Conservation (phyloP, 2,329 filamentous ascomycete species). For the Sphaceloma murrayae region DNA sequence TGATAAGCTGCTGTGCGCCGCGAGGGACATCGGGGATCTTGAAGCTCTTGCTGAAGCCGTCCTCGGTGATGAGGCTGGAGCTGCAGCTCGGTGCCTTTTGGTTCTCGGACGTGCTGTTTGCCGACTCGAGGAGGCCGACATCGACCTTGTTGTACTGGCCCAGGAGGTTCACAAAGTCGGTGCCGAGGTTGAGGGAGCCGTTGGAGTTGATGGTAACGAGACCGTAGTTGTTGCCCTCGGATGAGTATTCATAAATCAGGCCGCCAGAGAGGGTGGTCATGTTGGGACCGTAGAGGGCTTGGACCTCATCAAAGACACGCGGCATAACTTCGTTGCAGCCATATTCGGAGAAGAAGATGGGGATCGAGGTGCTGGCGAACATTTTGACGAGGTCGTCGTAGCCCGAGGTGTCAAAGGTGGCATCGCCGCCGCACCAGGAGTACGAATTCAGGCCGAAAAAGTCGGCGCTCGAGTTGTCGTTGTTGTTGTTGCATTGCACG, state of each 20-base stretch:
- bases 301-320: constrained; percentile 67
- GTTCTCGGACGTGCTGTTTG: constrained; percentile 48
- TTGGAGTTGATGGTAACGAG: constrained; percentile 39
- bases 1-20: constrained; percentile 61
- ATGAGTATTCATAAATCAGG: constrained; percentile 70
- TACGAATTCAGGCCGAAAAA: constrained; percentile 70
- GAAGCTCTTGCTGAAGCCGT: constrained; percentile 69
- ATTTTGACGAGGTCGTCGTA: constrained; percentile 55
- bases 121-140: constrained; percentile 54
- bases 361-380: constrained; percentile 57
- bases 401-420: constrained; percentile 52
- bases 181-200: constrained; percentile 34
- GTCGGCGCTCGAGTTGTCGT: constrained; percentile 55
- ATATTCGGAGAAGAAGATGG: constrained; percentile 74
- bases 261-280: constrained; percentile 69
- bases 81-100: constrained; percentile 56
- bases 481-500: constrained; percentile 52
- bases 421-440: constrained; percentile 62
- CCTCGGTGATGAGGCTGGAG: constrained; percentile 54
- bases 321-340: constrained; percentile 67
- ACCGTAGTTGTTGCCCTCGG: constrained; percentile 55
- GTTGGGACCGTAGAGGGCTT: constrained; percentile 58
- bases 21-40: constrained; percentile 60
- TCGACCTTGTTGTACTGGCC: constrained; percentile 66
- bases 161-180: constrained; percentile 58